Percentiles rank a stretch among this genome's conserved stretches.
Conservation (phyloP, 176 grass and related monocot species). For the Saccharum officinarum region DNA sequence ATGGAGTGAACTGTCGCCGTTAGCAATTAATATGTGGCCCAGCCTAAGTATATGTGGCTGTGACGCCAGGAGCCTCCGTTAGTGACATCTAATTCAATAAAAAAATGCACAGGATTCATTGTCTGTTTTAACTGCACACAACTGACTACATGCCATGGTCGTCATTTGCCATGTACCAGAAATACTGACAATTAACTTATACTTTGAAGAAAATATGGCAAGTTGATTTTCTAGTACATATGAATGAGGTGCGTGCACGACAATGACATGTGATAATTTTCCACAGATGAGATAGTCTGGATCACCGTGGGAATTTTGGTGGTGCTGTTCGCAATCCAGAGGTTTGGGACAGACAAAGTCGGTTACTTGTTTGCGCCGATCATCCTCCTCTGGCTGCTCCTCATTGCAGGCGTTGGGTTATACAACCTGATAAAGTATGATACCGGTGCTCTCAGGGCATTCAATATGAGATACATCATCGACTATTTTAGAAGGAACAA, state of each 20-base stretch:
- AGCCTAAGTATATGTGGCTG: background rate
- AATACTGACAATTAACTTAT: background rate
- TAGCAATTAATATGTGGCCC: background rate
- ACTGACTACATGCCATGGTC: background rate
- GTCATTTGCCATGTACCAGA: too few species aligned
- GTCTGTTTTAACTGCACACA: background rate
- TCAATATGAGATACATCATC: slow-evolving; percentile 64
- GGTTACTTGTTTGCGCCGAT: slow-evolving; percentile 72
- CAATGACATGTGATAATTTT: background rate
- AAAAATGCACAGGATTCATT: background rate
- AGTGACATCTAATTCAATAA: background rate
- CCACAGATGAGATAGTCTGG: slow-evolving; percentile 44
- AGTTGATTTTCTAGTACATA: background rate
- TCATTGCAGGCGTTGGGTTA: slow-evolving; percentile 52
- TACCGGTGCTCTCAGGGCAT: slow-evolving; percentile 41
- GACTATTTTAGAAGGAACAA: slow-evolving; percentile 65
- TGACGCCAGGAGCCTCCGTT: background rate
- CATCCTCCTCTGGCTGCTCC: slow-evolving; percentile 51
- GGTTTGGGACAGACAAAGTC: slow-evolving; percentile 66
- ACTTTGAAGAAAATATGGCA: background rate
- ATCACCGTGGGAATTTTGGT: slow-evolving; percentile 66
- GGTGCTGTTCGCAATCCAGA: slow-evolving; percentile 46
- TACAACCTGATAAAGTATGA: slow-evolving; percentile 67
- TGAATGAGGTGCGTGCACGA: background rate
- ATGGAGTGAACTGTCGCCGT: background rate